Conservation (phyloP, 108 stramenopile species). For the Nannochloropsis salina region DNA sequence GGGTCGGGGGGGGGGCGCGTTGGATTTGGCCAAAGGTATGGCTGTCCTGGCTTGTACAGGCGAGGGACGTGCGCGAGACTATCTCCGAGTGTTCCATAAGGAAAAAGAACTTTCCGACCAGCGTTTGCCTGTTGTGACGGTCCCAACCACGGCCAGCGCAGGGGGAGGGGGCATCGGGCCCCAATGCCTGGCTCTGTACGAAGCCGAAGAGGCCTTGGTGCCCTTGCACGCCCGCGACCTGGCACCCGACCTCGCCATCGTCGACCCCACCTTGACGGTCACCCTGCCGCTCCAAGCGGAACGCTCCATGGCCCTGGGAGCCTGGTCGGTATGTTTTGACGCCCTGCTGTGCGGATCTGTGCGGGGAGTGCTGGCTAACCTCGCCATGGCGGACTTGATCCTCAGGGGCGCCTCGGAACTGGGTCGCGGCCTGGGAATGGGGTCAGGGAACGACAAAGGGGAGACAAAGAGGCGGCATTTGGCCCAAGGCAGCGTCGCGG, state of each 20-base stretch:
- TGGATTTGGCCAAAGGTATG: slow-evolving; percentile 14
- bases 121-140: not conserved
- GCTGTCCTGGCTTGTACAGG: not conserved
- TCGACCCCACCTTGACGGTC: not conserved
- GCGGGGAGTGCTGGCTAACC: not conserved
- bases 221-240: not conserved
- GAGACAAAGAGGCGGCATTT: not conserved
- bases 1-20: not conserved
- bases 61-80: not conserved
- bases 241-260: not conserved
- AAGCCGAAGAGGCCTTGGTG: not conserved
- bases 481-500: not conserved
- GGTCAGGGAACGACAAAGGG: not conserved
- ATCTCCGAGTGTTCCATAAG: slow-evolving; percentile 15
- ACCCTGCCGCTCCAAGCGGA: not conserved
- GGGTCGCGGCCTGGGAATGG: not conserved
- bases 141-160: not conserved
- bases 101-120: not conserved
- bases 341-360: not conserved
- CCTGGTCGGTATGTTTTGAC: not conserved
- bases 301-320: not conserved
- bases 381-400: not conserved
- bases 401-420: not conserved
- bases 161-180: not conserved
- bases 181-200: not conserved